phyloP scores from a whole-genome alignment of 2,329 filamentous ascomycete genomes.

The Thielaviopsis ethacetica region DNA sequence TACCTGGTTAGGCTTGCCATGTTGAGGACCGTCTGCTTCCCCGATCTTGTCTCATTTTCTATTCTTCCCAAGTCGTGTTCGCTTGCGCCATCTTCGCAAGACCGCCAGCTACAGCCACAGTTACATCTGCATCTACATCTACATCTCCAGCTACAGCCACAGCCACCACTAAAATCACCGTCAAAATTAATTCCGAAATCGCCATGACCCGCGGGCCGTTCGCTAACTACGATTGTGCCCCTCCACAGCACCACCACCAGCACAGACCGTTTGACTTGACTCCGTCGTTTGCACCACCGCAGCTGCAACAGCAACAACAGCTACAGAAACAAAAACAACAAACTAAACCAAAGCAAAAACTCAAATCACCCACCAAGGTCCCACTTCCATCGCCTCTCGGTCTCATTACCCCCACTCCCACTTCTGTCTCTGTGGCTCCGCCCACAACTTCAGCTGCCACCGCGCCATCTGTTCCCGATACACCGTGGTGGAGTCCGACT shows the following conservation, averaged over 20 bases:
- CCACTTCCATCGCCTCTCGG: neutral
- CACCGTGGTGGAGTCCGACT: conserved; percentile 9
- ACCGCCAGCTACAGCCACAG: neutral
- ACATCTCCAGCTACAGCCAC: neutral
- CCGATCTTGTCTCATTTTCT: neutral
- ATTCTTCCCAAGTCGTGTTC: neutral
- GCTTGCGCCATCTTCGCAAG: neutral
- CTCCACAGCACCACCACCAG: neutral
- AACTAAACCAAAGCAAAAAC: neutral
- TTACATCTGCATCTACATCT: neutral
- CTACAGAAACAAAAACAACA: neutral
- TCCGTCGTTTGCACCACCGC: neutral
- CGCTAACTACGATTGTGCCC: neutral
- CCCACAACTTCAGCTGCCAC: conserved; percentile 6
- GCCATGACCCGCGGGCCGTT: neutral
- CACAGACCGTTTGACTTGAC: neutral
- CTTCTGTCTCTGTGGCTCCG: neutral
- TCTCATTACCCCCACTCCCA: neutral
- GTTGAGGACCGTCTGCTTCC: neutral
- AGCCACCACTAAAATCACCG: neutral
- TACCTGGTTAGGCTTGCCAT: neutral
- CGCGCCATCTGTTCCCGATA: conserved; percentile 1
- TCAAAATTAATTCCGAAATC: neutral
- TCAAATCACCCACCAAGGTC: neutral
- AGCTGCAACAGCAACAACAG: neutral